phyloP scores from a whole-genome alignment of 2,329 filamentous ascomycete genomes.

The Ceratocystis destructans region DNA sequence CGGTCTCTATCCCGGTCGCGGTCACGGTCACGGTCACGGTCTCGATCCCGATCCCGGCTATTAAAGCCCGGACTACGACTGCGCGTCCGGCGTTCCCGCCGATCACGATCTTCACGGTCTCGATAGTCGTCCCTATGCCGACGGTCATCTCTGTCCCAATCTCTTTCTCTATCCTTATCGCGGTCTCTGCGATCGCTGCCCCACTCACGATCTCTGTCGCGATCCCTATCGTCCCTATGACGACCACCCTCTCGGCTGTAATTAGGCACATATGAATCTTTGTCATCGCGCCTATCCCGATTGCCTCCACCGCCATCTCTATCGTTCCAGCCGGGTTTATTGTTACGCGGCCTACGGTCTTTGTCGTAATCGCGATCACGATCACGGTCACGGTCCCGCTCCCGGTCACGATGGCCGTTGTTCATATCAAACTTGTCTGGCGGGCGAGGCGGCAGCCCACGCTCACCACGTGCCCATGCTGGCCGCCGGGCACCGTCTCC shows the following conservation, averaged over 20 bases:
- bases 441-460: constrained; percentile 13
- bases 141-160: constrained; percentile 33
- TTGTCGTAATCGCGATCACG: constrained; percentile 6
- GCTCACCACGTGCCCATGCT: constrained; percentile 24
- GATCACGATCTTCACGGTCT: constrained; percentile 30
- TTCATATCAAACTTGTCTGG: constrained; percentile 10
- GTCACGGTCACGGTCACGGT: constrained; percentile 21
- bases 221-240: constrained; percentile 31
- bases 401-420: not conserved
- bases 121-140: constrained; percentile 33
- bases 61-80: no score
- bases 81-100: constrained; percentile 16
- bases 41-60: constrained; percentile 25
- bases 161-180: constrained; percentile 25
- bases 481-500: constrained; percentile 27
- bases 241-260: constrained; percentile 24
- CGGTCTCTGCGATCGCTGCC: constrained; percentile 27
- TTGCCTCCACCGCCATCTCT: constrained; percentile 5
- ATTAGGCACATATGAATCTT: constrained; percentile 15
- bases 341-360: constrained; percentile 5
- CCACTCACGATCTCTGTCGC: constrained; percentile 23
- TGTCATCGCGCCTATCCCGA: constrained; percentile 11
- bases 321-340: not conserved
- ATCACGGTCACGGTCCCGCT: not conserved
- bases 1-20: constrained; percentile 29